Conservation (phyloP, 1,139 yeast species). For the Sugiyamaella xylanicola region DNA sequence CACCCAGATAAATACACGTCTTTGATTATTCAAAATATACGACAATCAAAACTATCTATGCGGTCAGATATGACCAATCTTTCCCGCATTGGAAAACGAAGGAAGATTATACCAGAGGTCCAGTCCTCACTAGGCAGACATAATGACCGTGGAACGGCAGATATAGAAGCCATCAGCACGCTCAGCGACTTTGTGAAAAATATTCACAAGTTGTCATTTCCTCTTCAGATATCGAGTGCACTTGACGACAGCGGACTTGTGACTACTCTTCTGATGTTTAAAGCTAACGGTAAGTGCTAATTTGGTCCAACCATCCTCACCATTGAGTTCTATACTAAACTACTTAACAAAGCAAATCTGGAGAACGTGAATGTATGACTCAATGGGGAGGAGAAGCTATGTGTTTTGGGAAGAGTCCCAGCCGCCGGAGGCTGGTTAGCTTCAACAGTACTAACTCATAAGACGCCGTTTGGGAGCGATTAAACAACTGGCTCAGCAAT, state of each 20-base stretch:
- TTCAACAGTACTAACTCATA: constrained; percentile 1
- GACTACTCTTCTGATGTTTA: constrained; percentile 31
- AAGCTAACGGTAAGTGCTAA: constrained; percentile 24
- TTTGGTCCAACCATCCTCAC: too few species aligned
- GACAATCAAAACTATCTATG: constrained; percentile 30
- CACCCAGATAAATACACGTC: constrained; percentile 37
- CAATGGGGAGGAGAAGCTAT: neutral
- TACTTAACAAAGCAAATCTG: too few species aligned
- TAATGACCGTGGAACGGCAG: neutral
- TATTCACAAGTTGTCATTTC: constrained; percentile 33
- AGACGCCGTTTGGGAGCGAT: constrained; percentile 32
- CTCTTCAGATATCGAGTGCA: constrained; percentile 34
- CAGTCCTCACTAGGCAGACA: constrained; percentile 7
- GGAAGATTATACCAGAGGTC: constrained; percentile 20
- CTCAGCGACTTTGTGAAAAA: constrained; percentile 30
- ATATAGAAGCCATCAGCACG: constrained; percentile 29
- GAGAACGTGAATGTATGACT: too few species aligned
- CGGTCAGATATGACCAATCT: constrained; percentile 13
- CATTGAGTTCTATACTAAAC: too few species aligned
- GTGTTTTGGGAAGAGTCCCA: neutral
- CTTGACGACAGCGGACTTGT: constrained; percentile 31
- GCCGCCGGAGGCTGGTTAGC: neutral
- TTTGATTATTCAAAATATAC: constrained; percentile 25
- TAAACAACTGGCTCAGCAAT: constrained; percentile 35
- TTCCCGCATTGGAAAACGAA: constrained; percentile 15